Percentiles rank a stretch among this genome's conserved stretches.
Conservation (phyloP, 768 basidiomycete genomes). For the Termitomyces sp. region DNA sequence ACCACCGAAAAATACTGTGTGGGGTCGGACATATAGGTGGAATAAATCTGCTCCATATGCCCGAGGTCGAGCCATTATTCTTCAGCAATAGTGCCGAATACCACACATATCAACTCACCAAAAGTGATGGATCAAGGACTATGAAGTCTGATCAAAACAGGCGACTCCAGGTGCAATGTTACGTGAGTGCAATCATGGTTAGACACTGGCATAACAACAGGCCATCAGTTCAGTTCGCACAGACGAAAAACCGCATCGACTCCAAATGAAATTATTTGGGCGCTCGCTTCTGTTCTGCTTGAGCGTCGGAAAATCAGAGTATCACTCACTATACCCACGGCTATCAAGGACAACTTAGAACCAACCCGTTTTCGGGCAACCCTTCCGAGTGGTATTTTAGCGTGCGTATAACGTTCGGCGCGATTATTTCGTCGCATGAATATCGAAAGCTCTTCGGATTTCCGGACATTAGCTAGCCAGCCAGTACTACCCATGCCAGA, state of each 20-base stretch:
- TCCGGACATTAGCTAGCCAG: constrained; percentile 5
- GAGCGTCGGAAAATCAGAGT: not conserved
- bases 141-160: constrained; percentile 5
- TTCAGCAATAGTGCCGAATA: not conserved
- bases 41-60: too few species aligned
- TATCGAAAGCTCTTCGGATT: constrained; percentile 10
- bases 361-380: not conserved
- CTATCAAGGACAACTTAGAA: constrained; percentile 11
- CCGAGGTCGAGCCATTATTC: constrained; percentile 1
- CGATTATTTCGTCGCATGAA: constrained; percentile 3
- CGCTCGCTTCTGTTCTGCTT: not conserved
- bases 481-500: not conserved
- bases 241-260: constrained; percentile 2
- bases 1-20: not conserved
- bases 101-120: not conserved
- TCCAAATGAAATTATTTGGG: not conserved
- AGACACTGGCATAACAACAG: not conserved
- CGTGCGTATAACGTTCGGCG: not conserved
- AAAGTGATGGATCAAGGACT: not conserved
- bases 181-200: constrained; percentile 5
- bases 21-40: not conserved
- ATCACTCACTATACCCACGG: constrained; percentile 12
- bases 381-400: not conserved
- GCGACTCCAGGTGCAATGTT: not conserved
- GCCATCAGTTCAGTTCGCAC: not conserved